These are phyloP conservation scores for Melanogaster broomeanus DNA, from an alignment of 768 basidiomycete species.

Conservation along the genomic window DNA sequence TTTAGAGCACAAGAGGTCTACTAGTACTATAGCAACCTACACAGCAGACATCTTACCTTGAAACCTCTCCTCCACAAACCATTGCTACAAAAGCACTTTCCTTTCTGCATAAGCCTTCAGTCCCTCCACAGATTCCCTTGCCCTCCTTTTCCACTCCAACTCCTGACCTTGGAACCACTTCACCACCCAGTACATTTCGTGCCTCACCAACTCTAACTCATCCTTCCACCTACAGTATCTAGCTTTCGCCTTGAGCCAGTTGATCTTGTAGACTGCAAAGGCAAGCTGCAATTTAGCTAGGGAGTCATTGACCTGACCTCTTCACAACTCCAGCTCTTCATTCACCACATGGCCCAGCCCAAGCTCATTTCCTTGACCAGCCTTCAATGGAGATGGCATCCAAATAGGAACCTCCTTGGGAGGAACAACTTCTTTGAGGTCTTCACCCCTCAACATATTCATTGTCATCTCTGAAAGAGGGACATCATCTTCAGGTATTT, in stretches of 20 bases:
- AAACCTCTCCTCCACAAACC: no score
- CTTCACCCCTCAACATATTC: background rate
- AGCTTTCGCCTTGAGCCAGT: conserved; percentile 15
- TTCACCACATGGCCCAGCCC: background rate
- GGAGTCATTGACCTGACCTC: conserved; percentile 3
- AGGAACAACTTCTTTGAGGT: background rate
- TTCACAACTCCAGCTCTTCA: background rate
- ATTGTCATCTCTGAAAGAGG: conserved; percentile 6
- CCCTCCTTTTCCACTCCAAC: background rate
- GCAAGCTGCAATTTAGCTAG: background rate
- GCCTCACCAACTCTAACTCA: conserved; percentile 11
- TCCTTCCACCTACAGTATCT: conserved; percentile 16
- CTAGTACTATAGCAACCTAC: no score
- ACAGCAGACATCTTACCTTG: no score
- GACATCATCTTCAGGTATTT: conserved; percentile 15
- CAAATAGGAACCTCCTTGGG: background rate
- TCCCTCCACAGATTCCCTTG: no score
- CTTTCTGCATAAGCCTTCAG: no score
- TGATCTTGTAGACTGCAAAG: background rate
- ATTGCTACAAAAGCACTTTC: no score
- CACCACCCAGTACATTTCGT: conserved; percentile 23
- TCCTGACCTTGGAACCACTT: conserved; percentile 8
- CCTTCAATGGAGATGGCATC: background rate
- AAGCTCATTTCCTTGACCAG: background rate
- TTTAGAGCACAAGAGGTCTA: no score